A percentile compares a stretch with the other conserved stretches of the same genome.
phyloP scores from a whole-genome alignment of 192 early-diverging fungal species.

The Rhizoclosmatium globosum region DNA sequence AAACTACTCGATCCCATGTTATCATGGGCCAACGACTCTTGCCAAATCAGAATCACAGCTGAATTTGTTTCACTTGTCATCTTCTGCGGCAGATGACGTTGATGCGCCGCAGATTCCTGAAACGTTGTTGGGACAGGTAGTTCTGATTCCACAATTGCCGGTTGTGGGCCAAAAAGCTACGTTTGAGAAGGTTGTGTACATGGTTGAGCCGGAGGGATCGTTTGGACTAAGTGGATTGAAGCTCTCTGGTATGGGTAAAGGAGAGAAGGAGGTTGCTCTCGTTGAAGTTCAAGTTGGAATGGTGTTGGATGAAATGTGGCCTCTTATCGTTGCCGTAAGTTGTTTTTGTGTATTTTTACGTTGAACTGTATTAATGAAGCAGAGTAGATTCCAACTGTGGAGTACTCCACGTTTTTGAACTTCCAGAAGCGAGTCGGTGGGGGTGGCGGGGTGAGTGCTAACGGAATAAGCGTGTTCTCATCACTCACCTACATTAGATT shows the following conservation, averaged over 20 bases:
- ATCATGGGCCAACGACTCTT: conserved; percentile 8
- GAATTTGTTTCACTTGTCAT: conserved; percentile 23
- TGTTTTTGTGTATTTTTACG: background rate
- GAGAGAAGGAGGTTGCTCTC: conserved; percentile 52
- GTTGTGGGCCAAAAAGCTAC: conserved; percentile 16
- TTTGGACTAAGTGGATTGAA: conserved; percentile 21
- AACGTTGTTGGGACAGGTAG: conserved; percentile 25
- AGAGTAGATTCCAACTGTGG: conserved; percentile 36
- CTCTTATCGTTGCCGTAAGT: conserved; percentile 38
- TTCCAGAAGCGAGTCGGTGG: conserved; percentile 39
- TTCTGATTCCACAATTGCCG: conserved; percentile 6
- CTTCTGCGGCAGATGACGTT: background rate
- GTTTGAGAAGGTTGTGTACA: conserved; percentile 31
- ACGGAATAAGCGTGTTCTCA: conserved; percentile 9
- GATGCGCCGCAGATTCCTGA: background rate
- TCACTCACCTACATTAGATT: conserved; percentile 34
- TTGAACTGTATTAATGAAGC: background rate
- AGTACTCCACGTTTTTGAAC: conserved; percentile 49
- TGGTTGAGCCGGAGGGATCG: background rate
- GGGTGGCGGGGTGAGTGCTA: conserved; percentile 41
- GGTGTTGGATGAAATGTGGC: conserved; percentile 48
- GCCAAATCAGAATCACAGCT: background rate
- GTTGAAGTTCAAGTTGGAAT: conserved; percentile 42
- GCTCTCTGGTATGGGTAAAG: conserved; percentile 17
- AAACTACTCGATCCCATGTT: conserved; percentile 22